phyloP scores from a whole-genome alignment of 306 rosid species.

The Dryas octopetala region DNA sequence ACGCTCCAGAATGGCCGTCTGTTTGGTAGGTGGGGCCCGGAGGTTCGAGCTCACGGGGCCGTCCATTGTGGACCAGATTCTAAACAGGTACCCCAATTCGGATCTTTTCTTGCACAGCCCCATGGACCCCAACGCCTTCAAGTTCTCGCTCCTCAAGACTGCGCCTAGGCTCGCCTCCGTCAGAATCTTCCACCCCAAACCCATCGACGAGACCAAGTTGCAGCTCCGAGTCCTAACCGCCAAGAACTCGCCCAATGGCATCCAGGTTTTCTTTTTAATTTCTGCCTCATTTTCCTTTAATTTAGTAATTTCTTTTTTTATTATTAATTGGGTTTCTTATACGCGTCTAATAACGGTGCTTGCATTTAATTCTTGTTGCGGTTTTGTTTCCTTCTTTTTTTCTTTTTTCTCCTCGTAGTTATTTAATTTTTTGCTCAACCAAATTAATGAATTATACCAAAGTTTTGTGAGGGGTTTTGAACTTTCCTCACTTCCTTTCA shows the following conservation, averaged over 20 bases:
- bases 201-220: conserved; percentile 59
- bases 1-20: conserved; percentile 76
- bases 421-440: too few species aligned
- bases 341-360: too few species aligned
- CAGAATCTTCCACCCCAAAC: conserved; percentile 54
- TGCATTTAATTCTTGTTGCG: too few species aligned
- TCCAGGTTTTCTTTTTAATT: conserved; percentile 53
- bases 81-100: conserved; percentile 68
- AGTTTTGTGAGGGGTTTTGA: too few species aligned
- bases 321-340: too few species aligned
- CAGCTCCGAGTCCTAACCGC: conserved; percentile 67
- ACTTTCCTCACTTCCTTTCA: too few species aligned
- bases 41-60: conserved; percentile 95
- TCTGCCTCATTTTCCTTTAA: background rate
- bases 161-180: conserved; percentile 67
- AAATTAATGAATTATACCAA: too few species aligned
- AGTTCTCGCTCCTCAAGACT: conserved; percentile 58
- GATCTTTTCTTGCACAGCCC: conserved; percentile 82
- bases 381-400: too few species aligned
- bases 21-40: conserved; percentile 94
- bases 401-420: too few species aligned
- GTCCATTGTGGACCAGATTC: conserved; percentile 56
- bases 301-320: too few species aligned
- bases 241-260: conserved; percentile 74
- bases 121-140: conserved; percentile 55